phyloP scores from a whole-genome alignment of 1,139 yeast genomes.

The Magnusiomyces magnusii region DNA sequence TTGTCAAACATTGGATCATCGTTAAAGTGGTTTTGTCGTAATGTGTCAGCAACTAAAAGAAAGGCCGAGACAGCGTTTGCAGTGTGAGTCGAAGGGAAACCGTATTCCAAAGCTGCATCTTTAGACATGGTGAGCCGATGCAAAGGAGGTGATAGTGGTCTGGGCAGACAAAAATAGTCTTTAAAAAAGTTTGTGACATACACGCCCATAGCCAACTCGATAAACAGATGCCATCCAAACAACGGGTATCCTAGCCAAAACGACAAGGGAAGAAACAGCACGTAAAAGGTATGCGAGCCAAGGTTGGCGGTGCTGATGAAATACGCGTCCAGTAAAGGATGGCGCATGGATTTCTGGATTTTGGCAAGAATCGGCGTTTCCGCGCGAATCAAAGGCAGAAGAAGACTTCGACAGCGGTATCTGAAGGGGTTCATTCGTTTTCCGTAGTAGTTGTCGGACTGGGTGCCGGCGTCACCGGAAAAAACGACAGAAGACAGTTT shows the following conservation, averaged over 20 bases:
- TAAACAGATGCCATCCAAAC: constrained; percentile 57
- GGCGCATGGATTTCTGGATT: constrained; percentile 49
- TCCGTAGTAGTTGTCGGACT: constrained; percentile 57
- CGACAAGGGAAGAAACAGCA: constrained; percentile 76
- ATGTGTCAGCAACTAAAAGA: constrained; percentile 37
- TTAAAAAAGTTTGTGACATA: constrained; percentile 70
- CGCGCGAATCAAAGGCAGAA: constrained; percentile 53
- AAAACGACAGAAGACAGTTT: neutral
- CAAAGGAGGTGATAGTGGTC: constrained; percentile 90
- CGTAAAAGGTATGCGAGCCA: constrained; percentile 92
- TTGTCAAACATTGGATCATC: neutral
- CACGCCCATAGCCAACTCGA: constrained; percentile 78
- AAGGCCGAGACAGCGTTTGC: constrained; percentile 88
- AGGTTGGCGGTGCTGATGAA: constrained; percentile 86
- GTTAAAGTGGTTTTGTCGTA: neutral
- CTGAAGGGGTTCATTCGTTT: constrained; percentile 51
- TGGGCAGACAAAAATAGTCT: constrained; percentile 81
- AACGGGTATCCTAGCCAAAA: constrained; percentile 70
- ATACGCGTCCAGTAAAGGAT: constrained; percentile 55
- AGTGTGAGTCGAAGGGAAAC: constrained; percentile 89
- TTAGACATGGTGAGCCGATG: constrained; percentile 84
- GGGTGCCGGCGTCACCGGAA: constrained; percentile 52
- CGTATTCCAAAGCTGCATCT: constrained; percentile 87
- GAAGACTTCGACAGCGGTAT: constrained; percentile 46
- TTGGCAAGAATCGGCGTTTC: constrained; percentile 59